Evolutionary conservation across 2,329 filamentous ascomycete species (phyloP).

Genomic region (Fusarium sp.): DNA sequence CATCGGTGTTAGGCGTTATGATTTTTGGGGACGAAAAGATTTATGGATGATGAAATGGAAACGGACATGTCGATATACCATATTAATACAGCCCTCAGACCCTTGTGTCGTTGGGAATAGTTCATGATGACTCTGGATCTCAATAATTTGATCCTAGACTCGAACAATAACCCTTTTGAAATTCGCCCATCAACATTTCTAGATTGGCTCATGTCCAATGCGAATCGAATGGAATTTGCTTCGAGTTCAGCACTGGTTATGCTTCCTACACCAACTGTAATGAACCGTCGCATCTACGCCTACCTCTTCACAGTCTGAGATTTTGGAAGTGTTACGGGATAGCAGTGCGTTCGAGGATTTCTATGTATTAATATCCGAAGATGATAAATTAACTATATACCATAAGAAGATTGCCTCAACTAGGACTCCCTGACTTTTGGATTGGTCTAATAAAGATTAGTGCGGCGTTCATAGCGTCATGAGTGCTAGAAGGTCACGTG

Average conservation of each 20-base stretch:
- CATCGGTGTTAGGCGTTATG: conserved; percentile 26
- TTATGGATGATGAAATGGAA: not conserved
- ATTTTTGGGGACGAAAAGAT: conserved; percentile 9
- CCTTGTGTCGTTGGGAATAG: not conserved
- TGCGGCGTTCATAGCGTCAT: not conserved
- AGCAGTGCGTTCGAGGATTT: no score
- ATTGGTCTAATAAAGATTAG: no score
- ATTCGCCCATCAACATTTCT: not conserved
- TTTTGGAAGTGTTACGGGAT: no score
- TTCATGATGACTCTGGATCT: not conserved
- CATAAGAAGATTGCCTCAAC: no score
- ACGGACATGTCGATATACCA: not conserved
- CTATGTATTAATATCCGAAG: no score
- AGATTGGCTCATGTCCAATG: not conserved
- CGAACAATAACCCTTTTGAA: not conserved
- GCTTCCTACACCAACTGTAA: no score
- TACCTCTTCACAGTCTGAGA: no score
- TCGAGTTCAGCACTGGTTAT: no score
- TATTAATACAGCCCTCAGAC: not conserved
- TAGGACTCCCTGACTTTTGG: no score
- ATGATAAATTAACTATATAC: no score
- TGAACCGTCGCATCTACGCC: no score
- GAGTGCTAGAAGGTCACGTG: conserved; percentile 6
- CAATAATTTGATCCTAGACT: not conserved
- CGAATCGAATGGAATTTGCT: no score